These are phyloP conservation scores for Camelina sativa DNA, from an alignment of 345 rosid species.

Conservation along the genomic window DNA sequence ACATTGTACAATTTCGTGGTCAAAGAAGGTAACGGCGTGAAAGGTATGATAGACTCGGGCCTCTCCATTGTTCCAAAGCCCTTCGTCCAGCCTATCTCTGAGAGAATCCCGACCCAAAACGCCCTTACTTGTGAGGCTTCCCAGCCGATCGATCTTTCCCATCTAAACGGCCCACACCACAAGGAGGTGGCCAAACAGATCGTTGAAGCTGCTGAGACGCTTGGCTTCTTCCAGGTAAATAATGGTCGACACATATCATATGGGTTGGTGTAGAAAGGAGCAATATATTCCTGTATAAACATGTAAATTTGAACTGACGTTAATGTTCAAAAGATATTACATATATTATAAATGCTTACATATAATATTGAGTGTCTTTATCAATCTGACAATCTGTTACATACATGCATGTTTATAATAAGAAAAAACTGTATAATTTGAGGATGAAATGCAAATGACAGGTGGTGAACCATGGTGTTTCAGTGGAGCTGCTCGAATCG, in stretches of 20 bases:
- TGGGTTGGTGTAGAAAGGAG: background rate
- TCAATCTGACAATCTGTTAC: background rate
- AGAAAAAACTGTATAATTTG: background rate
- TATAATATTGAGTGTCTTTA: background rate
- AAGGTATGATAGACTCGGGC: slow-evolving; percentile 61
- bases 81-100: slow-evolving; percentile 48
- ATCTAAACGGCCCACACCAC: slow-evolving; percentile 51
- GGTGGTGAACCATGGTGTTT: slow-evolving; percentile 64
- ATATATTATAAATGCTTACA: background rate
- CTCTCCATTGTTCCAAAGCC: slow-evolving; percentile 50
- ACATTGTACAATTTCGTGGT: slow-evolving; percentile 57
- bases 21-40: slow-evolving; percentile 58
- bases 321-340: background rate
- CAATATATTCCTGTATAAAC: background rate
- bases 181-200: slow-evolving; percentile 47
- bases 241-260: slow-evolving; percentile 6
- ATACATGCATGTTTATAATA: background rate
- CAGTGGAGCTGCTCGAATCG: slow-evolving; percentile 51
- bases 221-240: slow-evolving; percentile 56
- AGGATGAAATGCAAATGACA: slow-evolving; percentile 35
- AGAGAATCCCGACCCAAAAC: slow-evolving; percentile 50
- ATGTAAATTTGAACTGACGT: background rate
- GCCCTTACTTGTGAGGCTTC: slow-evolving; percentile 23
- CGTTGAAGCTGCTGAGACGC: slow-evolving; percentile 52
- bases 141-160: slow-evolving; percentile 53